phyloP scores from a whole-genome alignment of 768 basidiomycete species.

The Boletus tylopilopsis region DNA sequence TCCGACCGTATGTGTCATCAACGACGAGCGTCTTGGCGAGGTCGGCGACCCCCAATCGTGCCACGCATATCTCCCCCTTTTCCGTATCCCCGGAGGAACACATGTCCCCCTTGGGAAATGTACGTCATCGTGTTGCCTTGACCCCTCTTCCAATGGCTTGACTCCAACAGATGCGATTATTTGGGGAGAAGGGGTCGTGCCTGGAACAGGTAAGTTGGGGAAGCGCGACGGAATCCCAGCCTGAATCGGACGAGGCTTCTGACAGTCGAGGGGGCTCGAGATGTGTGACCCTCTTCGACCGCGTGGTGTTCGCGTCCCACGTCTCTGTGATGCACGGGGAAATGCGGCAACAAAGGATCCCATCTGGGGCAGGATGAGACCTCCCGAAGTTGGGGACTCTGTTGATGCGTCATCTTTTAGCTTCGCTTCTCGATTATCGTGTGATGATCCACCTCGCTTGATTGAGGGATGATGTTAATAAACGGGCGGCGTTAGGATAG shows the following conservation, averaged over 20 bases:
- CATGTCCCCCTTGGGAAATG: background rate
- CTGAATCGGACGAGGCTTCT: too few relatives aligned
- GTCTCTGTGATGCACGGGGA: too few relatives aligned
- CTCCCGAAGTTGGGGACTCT: background rate
- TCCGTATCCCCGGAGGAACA: constrained; percentile 5
- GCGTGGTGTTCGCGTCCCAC: too few relatives aligned
- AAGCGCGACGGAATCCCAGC: too few relatives aligned
- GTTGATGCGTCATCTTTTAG: background rate
- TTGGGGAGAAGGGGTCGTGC: background rate
- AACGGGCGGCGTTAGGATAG: constrained; percentile 83
- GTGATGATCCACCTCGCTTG: constrained; percentile 99
- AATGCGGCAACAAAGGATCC: too few relatives aligned
- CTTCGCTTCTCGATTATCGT: constrained; percentile 61
- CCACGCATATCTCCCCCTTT: background rate
- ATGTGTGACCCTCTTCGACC: too few relatives aligned
- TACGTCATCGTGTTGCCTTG: constrained; percentile 8
- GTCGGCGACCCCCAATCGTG: background rate
- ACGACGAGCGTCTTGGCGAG: background rate
- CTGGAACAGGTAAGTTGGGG: background rate
- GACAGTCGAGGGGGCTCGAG: too few relatives aligned
- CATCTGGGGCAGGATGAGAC: too few relatives aligned
- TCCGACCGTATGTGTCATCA: background rate
- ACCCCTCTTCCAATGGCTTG: background rate
- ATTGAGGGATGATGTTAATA: constrained; percentile 85
- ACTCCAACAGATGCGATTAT: background rate